phyloP scores from a whole-genome alignment of 768 basidiomycete species.

The Rossbeevera mucosa region DNA sequence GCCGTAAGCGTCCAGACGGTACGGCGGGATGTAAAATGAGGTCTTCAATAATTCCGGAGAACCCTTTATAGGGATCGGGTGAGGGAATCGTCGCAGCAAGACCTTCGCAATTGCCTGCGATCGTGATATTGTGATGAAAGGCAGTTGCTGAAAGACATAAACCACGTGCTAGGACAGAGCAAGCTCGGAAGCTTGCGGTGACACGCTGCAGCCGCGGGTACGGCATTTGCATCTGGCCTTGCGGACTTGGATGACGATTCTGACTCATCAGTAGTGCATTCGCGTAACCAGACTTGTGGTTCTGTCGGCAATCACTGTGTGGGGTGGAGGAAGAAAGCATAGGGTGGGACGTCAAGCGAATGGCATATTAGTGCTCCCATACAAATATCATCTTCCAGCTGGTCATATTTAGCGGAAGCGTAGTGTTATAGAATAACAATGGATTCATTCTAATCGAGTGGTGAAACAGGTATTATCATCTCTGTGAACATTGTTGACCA shows the following conservation, averaged over 20 bases:
- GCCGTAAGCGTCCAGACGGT: slow-evolving; percentile 13
- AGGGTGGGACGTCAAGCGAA: background rate
- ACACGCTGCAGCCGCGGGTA: slow-evolving; percentile 18
- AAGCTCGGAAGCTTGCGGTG: slow-evolving; percentile 21
- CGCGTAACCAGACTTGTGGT: background rate
- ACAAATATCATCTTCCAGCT: background rate
- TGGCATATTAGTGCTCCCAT: background rate
- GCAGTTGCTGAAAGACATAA: background rate
- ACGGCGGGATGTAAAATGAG: background rate
- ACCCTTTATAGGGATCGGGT: slow-evolving; percentile 16
- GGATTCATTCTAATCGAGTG: background rate
- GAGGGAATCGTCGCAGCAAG: background rate
- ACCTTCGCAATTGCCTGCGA: background rate
- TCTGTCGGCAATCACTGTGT: background rate
- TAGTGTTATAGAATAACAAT: background rate
- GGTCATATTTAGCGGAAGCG: background rate
- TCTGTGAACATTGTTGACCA: background rate
- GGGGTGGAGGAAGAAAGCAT: background rate
- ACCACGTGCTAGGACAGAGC: slow-evolving; percentile 24
- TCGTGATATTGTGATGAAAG: slow-evolving; percentile 21
- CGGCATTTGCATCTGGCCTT: slow-evolving; percentile 3
- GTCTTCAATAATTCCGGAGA: background rate
- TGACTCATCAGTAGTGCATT: too few relatives aligned
- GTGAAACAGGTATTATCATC: background rate
- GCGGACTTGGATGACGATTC: background rate